Evolutionary conservation across 257 asterid genomes (phyloP).

Genomic region (Ehretia macrophylla): DNA sequence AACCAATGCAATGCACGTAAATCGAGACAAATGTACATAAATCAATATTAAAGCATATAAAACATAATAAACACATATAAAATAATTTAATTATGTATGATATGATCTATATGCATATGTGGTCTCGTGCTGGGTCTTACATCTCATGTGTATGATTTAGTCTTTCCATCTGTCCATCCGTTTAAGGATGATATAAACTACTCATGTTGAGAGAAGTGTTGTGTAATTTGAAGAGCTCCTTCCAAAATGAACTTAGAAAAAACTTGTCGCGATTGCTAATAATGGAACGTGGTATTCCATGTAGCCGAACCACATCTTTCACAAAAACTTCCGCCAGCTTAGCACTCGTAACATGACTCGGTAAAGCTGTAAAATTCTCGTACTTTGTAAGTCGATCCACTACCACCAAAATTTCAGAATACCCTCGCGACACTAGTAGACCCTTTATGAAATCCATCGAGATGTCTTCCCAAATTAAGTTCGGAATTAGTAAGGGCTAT

Average conservation of each 20-base stretch:
- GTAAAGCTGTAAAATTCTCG: neutral
- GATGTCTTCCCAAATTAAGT: neutral
- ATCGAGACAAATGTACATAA: too few relatives aligned
- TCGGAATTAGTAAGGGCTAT: neutral
- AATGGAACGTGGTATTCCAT: neutral
- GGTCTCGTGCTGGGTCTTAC: too few relatives aligned
- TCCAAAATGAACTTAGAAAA: neutral
- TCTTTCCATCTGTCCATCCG: neutral
- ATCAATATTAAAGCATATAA: too few relatives aligned
- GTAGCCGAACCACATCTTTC: too few relatives aligned
- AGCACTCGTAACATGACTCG: neutral
- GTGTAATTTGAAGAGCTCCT: neutral
- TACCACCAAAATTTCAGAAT: neutral
- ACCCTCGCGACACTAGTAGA: neutral
- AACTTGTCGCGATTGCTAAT: conserved; percentile 1
- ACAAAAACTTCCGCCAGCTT: too few relatives aligned
- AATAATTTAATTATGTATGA: too few relatives aligned
- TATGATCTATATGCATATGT: too few relatives aligned
- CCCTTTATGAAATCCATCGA: neutral
- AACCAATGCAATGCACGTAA: too few relatives aligned
- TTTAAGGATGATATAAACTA: neutral
- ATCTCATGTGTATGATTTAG: too few relatives aligned
- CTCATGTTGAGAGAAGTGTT: neutral
- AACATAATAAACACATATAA: too few relatives aligned
- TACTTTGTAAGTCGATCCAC: conserved; percentile 2